Evolutionary conservation across 2,329 filamentous ascomycete genomes (phyloP).

Genomic region (Annulohypoxylon truncatum): DNA sequence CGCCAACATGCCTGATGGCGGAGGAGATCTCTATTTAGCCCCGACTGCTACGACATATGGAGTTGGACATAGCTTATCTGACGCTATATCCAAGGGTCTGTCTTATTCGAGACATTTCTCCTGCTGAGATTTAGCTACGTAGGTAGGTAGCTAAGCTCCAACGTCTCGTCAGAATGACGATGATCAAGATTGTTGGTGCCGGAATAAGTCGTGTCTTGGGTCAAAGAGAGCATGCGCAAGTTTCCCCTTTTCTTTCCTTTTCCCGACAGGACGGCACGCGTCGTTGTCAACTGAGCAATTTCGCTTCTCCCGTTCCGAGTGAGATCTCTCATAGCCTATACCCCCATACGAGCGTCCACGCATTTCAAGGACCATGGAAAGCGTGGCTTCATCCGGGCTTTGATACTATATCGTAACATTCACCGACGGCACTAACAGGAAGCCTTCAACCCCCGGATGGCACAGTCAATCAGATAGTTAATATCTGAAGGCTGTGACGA

Average conservation of each 20-base stretch:
- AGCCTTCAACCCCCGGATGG: constrained; percentile 14
- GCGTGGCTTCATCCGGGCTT: constrained; percentile 14
- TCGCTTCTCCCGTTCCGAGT: constrained; percentile 32
- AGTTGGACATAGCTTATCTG: constrained; percentile 6
- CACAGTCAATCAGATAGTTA: constrained; percentile 32
- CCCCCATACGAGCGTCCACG: constrained; percentile 2
- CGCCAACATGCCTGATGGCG: constrained; percentile 8
- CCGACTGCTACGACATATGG: constrained; percentile 10
- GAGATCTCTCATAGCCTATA: constrained; percentile 22
- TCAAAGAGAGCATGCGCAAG: constrained; percentile 4
- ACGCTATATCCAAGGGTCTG: constrained; percentile 7
- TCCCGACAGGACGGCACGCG: constrained; percentile 25
- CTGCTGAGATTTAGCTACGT: not conserved
- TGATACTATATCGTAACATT: constrained; percentile 21
- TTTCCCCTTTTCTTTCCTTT: not conserved
- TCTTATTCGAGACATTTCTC: constrained; percentile 9
- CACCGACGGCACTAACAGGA: constrained; percentile 17
- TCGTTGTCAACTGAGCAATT: constrained; percentile 26
- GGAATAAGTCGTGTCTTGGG: constrained; percentile 8
- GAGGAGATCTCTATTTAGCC: constrained; percentile 19
- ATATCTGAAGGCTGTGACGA: constrained; percentile 29
- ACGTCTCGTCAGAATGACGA: constrained; percentile 17
- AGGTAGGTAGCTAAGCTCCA: not conserved
- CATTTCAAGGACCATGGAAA: not conserved
- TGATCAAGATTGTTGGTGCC: constrained; percentile 4